Conservation (phyloP, 2,329 filamentous ascomycete genomes). For the Cladobotryum protrusum region DNA sequence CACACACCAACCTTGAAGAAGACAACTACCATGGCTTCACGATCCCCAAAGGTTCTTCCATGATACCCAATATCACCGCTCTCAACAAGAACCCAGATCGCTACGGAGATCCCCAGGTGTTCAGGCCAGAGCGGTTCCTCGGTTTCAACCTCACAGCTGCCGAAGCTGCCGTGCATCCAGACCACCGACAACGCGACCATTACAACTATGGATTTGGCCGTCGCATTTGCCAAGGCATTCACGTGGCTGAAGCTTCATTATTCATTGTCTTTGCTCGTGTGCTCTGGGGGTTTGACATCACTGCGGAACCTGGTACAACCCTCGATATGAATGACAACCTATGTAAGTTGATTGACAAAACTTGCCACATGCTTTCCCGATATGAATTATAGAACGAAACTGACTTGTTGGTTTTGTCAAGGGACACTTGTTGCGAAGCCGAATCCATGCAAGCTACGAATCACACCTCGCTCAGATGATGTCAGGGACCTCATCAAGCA, state of each 20-base stretch:
- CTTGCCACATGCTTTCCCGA: neutral
- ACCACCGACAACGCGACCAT: slow-evolving; percentile 41
- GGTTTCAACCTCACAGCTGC: slow-evolving; percentile 21
- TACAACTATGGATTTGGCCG: slow-evolving; percentile 51
- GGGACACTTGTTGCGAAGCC: neutral
- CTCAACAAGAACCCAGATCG: slow-evolving; percentile 3
- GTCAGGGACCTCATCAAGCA: neutral
- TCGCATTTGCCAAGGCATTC: slow-evolving; percentile 52
- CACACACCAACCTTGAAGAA: neutral
- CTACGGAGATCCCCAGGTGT: slow-evolving; percentile 3
- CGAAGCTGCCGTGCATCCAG: slow-evolving; percentile 23
- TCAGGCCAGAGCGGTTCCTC: slow-evolving; percentile 15
- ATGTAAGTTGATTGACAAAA: neutral
- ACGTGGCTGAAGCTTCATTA: slow-evolving; percentile 44
- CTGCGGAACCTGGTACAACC: slow-evolving; percentile 11
- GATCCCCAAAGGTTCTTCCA: slow-evolving; percentile 1
- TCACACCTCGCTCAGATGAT: neutral
- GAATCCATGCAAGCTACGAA: neutral
- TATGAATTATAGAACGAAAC: slow-evolving; percentile 12
- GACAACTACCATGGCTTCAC: neutral
- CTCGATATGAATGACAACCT: neutral
- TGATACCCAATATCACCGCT: neutral
- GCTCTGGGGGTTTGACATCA: slow-evolving; percentile 42
- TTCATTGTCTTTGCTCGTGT: slow-evolving; percentile 43
- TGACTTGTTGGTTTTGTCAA: neutral